These are phyloP conservation scores for Phalaenopsis equestris DNA, from an alignment of 106 monocot genomes.

Conservation along the genomic window DNA sequence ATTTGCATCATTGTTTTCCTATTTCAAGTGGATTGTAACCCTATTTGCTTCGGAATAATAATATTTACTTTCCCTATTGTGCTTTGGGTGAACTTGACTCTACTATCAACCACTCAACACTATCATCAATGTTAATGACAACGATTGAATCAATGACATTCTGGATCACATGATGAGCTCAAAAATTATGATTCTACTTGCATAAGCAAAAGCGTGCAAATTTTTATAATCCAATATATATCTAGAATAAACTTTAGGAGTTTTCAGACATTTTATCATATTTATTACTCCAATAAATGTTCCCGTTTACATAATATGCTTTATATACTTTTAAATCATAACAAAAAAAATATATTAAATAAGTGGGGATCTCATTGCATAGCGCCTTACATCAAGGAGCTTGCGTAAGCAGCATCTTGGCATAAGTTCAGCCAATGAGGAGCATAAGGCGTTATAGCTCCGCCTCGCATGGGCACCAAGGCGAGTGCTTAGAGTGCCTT, in stretches of 20 bases:
- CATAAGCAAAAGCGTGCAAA: background rate
- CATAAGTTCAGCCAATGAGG: background rate
- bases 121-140: background rate
- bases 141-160: background rate
- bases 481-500: background rate
- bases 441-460: background rate
- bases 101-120: background rate
- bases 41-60: no score
- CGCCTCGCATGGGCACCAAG: background rate
- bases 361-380: background rate
- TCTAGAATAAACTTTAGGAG: background rate
- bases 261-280: background rate
- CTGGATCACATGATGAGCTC: background rate
- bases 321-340: background rate
- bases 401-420: background rate
- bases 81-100: no score
- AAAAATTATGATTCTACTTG: background rate
- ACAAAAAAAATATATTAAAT: background rate
- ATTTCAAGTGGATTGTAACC: no score
- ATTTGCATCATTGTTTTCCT: no score
- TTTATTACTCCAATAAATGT: background rate
- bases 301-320: background rate
- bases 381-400: background rate
- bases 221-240: no score
- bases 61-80: no score